Evolutionary conservation across 2,329 filamentous ascomycete species (phyloP).

Genomic region (Elsinoe australis): DNA sequence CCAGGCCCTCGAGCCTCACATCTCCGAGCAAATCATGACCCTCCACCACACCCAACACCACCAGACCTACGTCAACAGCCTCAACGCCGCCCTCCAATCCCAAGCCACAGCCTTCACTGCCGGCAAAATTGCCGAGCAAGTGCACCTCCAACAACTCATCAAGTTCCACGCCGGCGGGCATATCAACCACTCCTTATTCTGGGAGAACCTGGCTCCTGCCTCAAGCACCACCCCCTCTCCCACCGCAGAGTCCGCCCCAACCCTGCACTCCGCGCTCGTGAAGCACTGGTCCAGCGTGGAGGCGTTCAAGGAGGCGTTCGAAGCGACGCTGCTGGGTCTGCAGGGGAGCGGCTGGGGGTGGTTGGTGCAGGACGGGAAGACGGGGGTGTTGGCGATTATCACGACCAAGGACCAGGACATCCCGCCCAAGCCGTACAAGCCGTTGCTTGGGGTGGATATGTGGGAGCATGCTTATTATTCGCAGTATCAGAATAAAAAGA

Average conservation of each 20-base stretch:
- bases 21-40: conserved; percentile 72
- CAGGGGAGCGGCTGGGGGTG: conserved; percentile 87
- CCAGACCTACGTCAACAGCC: conserved; percentile 67
- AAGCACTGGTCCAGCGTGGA: conserved; percentile 61
- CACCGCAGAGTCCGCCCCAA: conserved; percentile 44
- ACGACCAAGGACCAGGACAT: conserved; percentile 86
- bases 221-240: conserved; percentile 51
- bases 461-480: conserved; percentile 93
- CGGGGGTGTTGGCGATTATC: conserved; percentile 58
- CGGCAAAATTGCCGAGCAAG: conserved; percentile 55
- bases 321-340: conserved; percentile 57
- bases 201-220: conserved; percentile 63
- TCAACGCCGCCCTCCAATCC: conserved; percentile 58
- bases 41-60: conserved; percentile 75
- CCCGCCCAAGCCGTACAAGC: conserved; percentile 56
- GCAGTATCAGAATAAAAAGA: conserved; percentile 71
- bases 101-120: conserved; percentile 44
- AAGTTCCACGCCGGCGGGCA: conserved; percentile 89
- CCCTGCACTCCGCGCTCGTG: conserved; percentile 54
- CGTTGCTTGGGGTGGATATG: conserved; percentile 75
- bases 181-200: conserved; percentile 90
- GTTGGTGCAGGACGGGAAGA: conserved; percentile 60
- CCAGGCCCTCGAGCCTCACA: conserved; percentile 63
- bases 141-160: conserved; percentile 62
- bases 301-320: conserved; percentile 60